phyloP scores from a whole-genome alignment of 2,329 filamentous ascomycete genomes.

The Trichoderma pleuroti region DNA sequence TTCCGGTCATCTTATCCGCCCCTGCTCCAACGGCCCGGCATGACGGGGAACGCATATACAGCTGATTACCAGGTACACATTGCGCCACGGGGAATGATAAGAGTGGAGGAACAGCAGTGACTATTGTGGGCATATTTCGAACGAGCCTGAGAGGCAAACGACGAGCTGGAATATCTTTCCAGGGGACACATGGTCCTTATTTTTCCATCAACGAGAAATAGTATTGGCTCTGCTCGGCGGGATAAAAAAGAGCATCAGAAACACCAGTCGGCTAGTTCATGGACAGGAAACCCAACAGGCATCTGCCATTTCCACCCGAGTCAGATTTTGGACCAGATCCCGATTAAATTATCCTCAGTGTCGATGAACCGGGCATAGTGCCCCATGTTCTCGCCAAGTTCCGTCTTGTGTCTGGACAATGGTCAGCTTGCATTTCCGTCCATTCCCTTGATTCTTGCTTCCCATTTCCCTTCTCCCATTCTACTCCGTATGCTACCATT shows the following conservation, averaged over 20 bases:
- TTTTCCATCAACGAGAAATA: background rate
- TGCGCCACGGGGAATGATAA: background rate
- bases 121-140: background rate
- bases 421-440: constrained; percentile 10
- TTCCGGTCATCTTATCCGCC: background rate
- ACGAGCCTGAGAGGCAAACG: background rate
- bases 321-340: constrained; percentile 33
- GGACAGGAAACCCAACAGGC: background rate
- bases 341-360: constrained; percentile 38
- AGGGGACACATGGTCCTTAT: background rate
- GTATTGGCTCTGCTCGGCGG: background rate
- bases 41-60: background rate
- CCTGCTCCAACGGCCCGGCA: background rate
- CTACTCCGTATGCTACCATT: background rate
- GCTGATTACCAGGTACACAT: background rate
- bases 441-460: background rate
- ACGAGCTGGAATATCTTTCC: background rate
- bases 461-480: background rate
- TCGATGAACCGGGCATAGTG: constrained; percentile 37
- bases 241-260: background rate
- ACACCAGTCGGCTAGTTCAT: background rate
- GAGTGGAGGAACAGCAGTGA: too few relatives aligned
- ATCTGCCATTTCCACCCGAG: background rate
- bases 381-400: constrained; percentile 34
- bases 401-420: constrained; percentile 33